These are phyloP conservation scores for Thelephora terrestris DNA, from an alignment of 1,284 basidiomycete species.

Conservation along the genomic window DNA sequence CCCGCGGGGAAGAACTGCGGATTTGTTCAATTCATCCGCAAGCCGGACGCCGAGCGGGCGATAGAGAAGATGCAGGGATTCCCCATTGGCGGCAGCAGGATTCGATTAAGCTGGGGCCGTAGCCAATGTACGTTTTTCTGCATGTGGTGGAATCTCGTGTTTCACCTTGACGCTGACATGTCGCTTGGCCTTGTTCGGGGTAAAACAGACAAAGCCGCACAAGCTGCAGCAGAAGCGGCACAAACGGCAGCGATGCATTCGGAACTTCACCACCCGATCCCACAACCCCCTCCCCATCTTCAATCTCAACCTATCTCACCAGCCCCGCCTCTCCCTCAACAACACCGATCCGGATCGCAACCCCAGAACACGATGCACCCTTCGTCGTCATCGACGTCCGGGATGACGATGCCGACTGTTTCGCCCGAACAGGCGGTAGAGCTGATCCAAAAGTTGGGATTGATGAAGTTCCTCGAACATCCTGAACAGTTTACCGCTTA, in stretches of 20 bases:
- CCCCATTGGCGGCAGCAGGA: constrained; percentile 83
- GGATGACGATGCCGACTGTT: background rate
- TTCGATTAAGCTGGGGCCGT: constrained; percentile 87
- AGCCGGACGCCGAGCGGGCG: constrained; percentile 84
- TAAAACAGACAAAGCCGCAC: background rate
- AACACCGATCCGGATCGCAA: too few relatives aligned
- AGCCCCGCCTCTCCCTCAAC: too few relatives aligned
- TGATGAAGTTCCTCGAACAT: background rate
- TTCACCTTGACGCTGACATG: background rate
- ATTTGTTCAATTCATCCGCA: constrained; percentile 90
- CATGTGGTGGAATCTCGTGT: background rate
- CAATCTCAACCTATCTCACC: background rate
- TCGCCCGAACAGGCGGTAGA: background rate
- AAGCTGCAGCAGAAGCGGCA: background rate
- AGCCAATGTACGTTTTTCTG: constrained; percentile 62
- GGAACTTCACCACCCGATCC: background rate
- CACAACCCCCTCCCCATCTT: background rate
- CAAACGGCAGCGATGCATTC: background rate
- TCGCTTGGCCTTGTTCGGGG: background rate
- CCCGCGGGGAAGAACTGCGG: constrained; percentile 93
- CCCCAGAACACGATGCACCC: too few relatives aligned
- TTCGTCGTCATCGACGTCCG: too few relatives aligned
- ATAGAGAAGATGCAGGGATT: constrained; percentile 97
- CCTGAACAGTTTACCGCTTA: background rate
- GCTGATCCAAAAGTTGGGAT: background rate